A percentile compares a stretch with the other conserved stretches of the same genome.
Evolutionary conservation across 1,284 basidiomycete genomes (phyloP).

Genomic region (Golubevia pallescens): DNA sequence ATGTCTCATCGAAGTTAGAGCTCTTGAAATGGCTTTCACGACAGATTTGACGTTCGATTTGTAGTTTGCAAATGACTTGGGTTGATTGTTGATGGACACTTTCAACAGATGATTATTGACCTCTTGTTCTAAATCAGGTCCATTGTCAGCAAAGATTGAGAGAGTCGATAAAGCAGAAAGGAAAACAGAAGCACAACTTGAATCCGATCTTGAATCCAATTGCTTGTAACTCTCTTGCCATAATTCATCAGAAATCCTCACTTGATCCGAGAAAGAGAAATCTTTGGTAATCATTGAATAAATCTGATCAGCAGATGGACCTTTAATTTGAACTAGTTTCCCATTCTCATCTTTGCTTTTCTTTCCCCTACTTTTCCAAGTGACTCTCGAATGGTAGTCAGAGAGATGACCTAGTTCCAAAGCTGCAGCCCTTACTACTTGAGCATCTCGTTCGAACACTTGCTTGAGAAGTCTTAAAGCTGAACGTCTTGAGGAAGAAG

Average conservation of each 20-base stretch:
- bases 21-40: constrained; percentile 20
- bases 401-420: too few relatives aligned
- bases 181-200: too few relatives aligned
- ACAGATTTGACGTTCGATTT: constrained; percentile 22
- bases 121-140: too few relatives aligned
- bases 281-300: constrained; percentile 17
- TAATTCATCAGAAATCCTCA: constrained; percentile 10
- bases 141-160: too few relatives aligned
- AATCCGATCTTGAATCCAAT: too few relatives aligned
- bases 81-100: constrained; percentile 10
- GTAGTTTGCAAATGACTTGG: constrained; percentile 24
- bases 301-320: constrained; percentile 11
- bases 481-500: constrained; percentile 11
- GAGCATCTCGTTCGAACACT: constrained; percentile 29
- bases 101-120: constrained; percentile 31
- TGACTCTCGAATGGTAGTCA: too few relatives aligned
- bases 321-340: constrained; percentile 5
- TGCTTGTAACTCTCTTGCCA: too few relatives aligned
- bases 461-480: constrained; percentile 27
- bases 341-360: neutral
- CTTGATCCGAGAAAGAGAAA: constrained; percentile 14
- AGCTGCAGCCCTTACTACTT: too few relatives aligned
- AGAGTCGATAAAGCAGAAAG: too few relatives aligned
- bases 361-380: too few relatives aligned
- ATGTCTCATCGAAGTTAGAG: constrained; percentile 22